Evolutionary conservation across 495 filamentous ascomycete species (phyloP), one percentile per base, ranked within the genome.

Genomic region (Lasiosphaeriaceae sp.): DNA sequence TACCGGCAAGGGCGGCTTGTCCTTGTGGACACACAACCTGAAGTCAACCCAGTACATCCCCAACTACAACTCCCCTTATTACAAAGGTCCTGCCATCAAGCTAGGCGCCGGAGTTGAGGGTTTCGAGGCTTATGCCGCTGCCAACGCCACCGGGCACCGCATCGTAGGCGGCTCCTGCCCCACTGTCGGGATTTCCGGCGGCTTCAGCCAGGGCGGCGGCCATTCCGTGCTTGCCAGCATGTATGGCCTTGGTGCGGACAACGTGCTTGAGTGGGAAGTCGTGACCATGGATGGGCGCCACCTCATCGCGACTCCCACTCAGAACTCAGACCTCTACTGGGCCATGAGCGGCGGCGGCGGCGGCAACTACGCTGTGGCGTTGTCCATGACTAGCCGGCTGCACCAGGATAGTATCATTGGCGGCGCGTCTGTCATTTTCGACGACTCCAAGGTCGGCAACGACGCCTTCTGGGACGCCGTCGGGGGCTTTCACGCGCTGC

Each of bases 1-100:
- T 11, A 71, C 75, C 14, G 84, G 84, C 23, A 74, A 73, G 22
- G 82, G 83, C 20, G 74, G 77, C 11, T 66, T 88, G 9, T 66
- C 68, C 22, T 66, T 88, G 31, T 88, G 84, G 84, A 86, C 81
- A 1, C 81, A 85, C 52, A 69, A 81, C 20, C 64, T 88, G 19
- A 83, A 85, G 62, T 52, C 67, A 9, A 72, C 79, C 11, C 41
- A 69, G 2, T 68, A 72, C 52, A 54, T 71, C 35, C 11, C 8
- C 11, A 56, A 73, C 16, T 80, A 78, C 60, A 31, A 58, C 1
- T 61, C 63, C 24, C 35, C 57, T 0, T 34, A 55, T 34, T 80
- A 77, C 63, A 61, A 58, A 5, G 80, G 80, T 0, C 66, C 75
- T 0, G 81, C 79, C 1, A 63, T 81, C 24, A 77, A 75, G 48